A percentile compares a stretch with the other conserved stretches of the same genome.
Conservation (phyloP, 495 filamentous ascomycete species). For the Podospora pseudoanserina region DNA sequence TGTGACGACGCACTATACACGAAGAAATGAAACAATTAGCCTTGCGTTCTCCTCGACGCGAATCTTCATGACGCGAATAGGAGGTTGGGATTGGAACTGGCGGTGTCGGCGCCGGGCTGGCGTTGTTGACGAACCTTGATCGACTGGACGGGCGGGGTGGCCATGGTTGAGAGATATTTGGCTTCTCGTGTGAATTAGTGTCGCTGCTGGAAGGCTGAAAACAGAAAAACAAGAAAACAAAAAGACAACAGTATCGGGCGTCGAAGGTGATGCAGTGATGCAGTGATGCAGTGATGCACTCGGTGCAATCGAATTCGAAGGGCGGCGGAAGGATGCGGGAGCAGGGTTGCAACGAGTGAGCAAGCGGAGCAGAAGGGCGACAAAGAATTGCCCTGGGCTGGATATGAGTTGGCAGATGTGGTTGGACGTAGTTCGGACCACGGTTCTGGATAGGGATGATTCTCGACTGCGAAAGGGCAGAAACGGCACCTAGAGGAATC, state of each 20-base stretch:
- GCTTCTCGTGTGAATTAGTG: background rate
- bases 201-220: conserved; percentile 12
- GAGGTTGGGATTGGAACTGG: conserved; percentile 13
- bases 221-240: background rate
- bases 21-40: conserved; percentile 12
- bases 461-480: conserved; percentile 10
- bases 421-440: conserved; percentile 17
- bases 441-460: conserved; percentile 16
- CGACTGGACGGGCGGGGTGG: conserved; percentile 51
- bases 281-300: conserved; percentile 11
- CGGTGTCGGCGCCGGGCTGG: conserved; percentile 16
- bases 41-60: background rate
- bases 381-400: conserved; percentile 17
- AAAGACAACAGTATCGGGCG: conserved; percentile 1
- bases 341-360: conserved; percentile 20
- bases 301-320: conserved; percentile 17
- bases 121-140: conserved; percentile 48
- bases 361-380: conserved; percentile 8
- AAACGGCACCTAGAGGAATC: conserved; percentile 33
- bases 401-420: conserved; percentile 7
- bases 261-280: conserved; percentile 13
- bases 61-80: background rate
- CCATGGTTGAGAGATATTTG: conserved; percentile 38
- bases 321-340: conserved; percentile 16
- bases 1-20: conserved; percentile 85